Evolutionary conservation across 225 moss, liverwort and hornwort species (phyloP).

Genomic region (Sphagnum tenellum): DNA sequence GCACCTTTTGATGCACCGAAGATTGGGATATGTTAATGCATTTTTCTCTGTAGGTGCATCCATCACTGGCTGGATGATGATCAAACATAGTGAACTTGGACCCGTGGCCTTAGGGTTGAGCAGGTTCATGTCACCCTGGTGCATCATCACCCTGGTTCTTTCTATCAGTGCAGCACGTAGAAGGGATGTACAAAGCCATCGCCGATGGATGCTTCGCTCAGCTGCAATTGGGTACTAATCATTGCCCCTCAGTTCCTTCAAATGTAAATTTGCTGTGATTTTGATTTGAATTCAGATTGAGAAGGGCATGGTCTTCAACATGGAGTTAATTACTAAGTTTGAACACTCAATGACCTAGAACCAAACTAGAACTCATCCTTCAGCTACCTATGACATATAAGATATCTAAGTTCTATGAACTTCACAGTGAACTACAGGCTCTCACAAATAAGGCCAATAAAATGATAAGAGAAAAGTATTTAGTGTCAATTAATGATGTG

Average conservation of each 20-base stretch:
- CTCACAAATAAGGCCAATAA: too few relatives aligned
- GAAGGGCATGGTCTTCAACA: too few relatives aligned
- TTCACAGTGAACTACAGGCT: too few relatives aligned
- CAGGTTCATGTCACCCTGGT: slow-evolving; percentile 3
- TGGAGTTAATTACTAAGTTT: too few relatives aligned
- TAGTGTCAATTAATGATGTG: too few relatives aligned
- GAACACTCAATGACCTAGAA: too few relatives aligned
- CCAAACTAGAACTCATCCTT: too few relatives aligned
- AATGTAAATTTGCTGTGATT: too few relatives aligned
- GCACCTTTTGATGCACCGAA: slow-evolving; percentile 21
- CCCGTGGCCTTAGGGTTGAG: not conserved
- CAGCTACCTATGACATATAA: too few relatives aligned
- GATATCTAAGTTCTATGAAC: too few relatives aligned
- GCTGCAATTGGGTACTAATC: slow-evolving; percentile 20
- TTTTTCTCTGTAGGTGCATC: slow-evolving; percentile 12
- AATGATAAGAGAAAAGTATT: too few relatives aligned
- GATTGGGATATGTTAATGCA: slow-evolving; percentile 36
- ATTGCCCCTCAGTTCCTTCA: not conserved
- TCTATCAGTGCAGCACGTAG: slow-evolving; percentile 23
- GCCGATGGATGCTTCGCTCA: slow-evolving; percentile 32
- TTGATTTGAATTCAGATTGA: too few relatives aligned
- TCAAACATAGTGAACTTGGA: slow-evolving; percentile 13
- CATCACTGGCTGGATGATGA: slow-evolving; percentile 17
- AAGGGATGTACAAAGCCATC: slow-evolving; percentile 22
- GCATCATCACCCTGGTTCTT: slow-evolving; percentile 13